phyloP scores from a whole-genome alignment of 2,329 filamentous ascomycete species.

The Aspergillus fischeri region DNA sequence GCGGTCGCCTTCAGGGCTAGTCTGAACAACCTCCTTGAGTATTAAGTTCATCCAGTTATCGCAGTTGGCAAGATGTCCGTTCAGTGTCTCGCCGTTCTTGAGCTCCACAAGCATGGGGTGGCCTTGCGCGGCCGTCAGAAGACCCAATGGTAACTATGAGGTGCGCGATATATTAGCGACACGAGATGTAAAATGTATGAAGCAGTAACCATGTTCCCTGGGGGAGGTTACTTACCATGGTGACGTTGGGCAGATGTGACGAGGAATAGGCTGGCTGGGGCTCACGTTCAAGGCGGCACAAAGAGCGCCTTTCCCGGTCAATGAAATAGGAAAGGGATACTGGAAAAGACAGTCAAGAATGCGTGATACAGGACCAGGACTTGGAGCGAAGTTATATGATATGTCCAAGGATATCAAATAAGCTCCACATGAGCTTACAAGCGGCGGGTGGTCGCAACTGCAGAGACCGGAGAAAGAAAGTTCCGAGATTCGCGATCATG shows the following conservation, averaged over 20 bases:
- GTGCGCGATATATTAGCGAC: not conserved
- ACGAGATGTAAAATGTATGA: not conserved
- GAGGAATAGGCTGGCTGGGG: not conserved
- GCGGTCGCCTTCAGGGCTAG: slow-evolving; percentile 88
- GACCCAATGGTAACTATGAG: slow-evolving; percentile 61
- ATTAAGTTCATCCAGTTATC: slow-evolving; percentile 99
- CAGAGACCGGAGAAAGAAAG: slow-evolving; percentile 21
- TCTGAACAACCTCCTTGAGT: slow-evolving; percentile 94
- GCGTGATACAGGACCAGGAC: not conserved
- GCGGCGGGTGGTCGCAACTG: slow-evolving; percentile 1
- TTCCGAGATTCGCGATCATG: slow-evolving; percentile 11
- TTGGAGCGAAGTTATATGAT: not conserved
- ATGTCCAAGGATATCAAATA: slow-evolving; percentile 2
- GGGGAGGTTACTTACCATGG: not conserved
- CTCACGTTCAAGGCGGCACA: not conserved
- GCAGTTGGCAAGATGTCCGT: slow-evolving; percentile 92
- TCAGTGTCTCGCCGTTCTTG: slow-evolving; percentile 95
- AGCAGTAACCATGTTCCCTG: not conserved
- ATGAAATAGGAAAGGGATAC: not conserved
- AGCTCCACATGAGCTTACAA: slow-evolving; percentile 21
- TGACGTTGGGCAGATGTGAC: not conserved
- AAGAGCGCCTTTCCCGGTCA: not conserved
- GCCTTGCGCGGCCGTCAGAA: slow-evolving; percentile 93
- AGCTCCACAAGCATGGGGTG: slow-evolving; percentile 97
- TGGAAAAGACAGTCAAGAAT: not conserved